Conservation (phyloP, 2,329 filamentous ascomycete species). For the Bretziella fagacearum region DNA sequence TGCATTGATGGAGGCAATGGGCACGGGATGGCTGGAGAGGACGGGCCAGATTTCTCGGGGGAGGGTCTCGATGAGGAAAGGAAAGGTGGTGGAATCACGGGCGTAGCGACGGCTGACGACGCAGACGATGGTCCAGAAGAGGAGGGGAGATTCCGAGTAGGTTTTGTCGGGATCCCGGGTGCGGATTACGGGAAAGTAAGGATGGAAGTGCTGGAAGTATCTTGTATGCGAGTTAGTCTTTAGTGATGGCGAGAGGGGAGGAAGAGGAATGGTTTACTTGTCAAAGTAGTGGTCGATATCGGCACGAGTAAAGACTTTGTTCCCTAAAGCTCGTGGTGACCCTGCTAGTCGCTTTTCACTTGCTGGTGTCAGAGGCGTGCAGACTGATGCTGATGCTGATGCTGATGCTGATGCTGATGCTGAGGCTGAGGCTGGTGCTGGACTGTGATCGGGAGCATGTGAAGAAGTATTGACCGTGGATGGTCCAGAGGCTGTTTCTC, state of each 20-base stretch:
- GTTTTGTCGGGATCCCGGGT: conserved; percentile 33
- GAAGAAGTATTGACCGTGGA: not conserved
- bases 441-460: not conserved
- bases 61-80: conserved; percentile 31
- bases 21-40: conserved; percentile 27
- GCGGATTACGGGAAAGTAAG: conserved; percentile 34
- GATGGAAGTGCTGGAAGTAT: conserved; percentile 36
- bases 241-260: too few species aligned
- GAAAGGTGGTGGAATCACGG: conserved; percentile 26
- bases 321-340: conserved; percentile 22
- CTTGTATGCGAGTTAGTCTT: conserved; percentile 21
- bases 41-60: conserved; percentile 29
- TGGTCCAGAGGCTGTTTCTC: not conserved
- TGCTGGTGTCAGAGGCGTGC: not conserved
- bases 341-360: not conserved
- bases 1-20: conserved; percentile 33
- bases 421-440: not conserved
- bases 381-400: not conserved
- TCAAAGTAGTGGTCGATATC: conserved; percentile 41
- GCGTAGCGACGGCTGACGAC: conserved; percentile 34
- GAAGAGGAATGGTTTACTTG: conserved; percentile 24
- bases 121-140: conserved; percentile 40
- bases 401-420: not conserved
- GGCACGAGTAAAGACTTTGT: conserved; percentile 31
- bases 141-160: conserved; percentile 30